These are phyloP conservation scores for Lipomyces spencermartinsiae DNA, from an alignment of 805 yeast genomes.

Conservation along the genomic window DNA sequence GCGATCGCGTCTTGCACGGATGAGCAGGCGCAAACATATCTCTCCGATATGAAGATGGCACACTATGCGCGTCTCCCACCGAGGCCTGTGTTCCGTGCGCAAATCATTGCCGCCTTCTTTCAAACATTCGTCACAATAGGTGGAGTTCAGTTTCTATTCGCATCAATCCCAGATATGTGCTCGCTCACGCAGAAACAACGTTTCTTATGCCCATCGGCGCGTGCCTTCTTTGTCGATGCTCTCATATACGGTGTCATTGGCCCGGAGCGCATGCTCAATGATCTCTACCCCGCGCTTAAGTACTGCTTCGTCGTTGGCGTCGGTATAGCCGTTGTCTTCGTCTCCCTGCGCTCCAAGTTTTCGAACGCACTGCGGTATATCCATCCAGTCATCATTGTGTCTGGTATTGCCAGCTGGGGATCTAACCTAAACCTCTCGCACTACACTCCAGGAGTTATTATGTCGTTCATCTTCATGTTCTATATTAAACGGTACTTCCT, in stretches of 20 bases:
- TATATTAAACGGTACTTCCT: conserved; percentile 59
- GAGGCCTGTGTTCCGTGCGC: conserved; percentile 56
- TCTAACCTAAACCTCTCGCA: conserved; percentile 21
- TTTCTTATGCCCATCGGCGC: conserved; percentile 56
- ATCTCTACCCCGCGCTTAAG: conserved; percentile 59
- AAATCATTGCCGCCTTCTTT: conserved; percentile 57
- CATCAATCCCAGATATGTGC: conserved; percentile 35
- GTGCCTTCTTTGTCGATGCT: conserved; percentile 61
- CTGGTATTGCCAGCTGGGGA: conserved; percentile 42
- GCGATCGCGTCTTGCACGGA: conserved; percentile 61
- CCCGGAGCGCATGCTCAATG: conserved; percentile 64
- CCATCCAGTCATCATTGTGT: conserved; percentile 25
- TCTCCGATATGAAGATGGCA: conserved; percentile 64
- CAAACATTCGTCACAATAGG: conserved; percentile 59
- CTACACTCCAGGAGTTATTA: conserved; percentile 51
- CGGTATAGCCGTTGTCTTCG: conserved; percentile 39
- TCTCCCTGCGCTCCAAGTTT: conserved; percentile 10
- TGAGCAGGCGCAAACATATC: conserved; percentile 59
- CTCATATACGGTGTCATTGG: conserved; percentile 72
- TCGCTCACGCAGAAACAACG: conserved; percentile 49
- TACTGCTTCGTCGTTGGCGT: conserved; percentile 69
- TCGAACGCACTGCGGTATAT: conserved; percentile 16
- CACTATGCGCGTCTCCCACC: conserved; percentile 62
- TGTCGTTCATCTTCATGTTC: conserved; percentile 62
- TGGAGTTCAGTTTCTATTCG: conserved; percentile 54